Conservation (phyloP, 208 protist genomes). For the Crithidia thermophila region DNA sequence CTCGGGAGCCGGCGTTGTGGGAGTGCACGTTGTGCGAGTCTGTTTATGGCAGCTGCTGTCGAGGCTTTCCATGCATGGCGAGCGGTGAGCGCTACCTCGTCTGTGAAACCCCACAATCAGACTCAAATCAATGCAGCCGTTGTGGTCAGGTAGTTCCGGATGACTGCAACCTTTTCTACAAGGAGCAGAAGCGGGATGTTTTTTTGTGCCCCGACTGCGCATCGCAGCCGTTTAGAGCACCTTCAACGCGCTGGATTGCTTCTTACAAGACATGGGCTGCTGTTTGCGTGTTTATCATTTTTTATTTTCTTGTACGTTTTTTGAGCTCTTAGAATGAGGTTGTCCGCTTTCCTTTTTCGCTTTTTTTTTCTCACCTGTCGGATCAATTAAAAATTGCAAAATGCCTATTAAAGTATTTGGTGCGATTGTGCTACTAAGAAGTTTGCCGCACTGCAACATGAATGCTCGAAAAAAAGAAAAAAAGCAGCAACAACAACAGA, state of each 20-base stretch:
- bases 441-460: too few species aligned
- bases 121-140: slow-evolving; percentile 15
- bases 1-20: slow-evolving; percentile 64
- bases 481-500: slow-evolving; percentile 7
- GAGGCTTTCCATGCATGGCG: slow-evolving; percentile 39
- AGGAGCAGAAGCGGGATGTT: neutral
- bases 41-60: slow-evolving; percentile 77
- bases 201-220: slow-evolving; percentile 74
- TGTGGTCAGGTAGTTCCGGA: slow-evolving; percentile 52
- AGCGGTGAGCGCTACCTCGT: slow-evolving; percentile 31
- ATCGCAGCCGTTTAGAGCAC: slow-evolving; percentile 60
- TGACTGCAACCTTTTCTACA: slow-evolving; percentile 25
- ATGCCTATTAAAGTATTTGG: too few species aligned
- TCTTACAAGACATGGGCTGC: slow-evolving; percentile 56
- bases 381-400: slow-evolving; percentile 18
- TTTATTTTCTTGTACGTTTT: slow-evolving; percentile 21
- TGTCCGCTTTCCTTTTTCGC: neutral
- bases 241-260: slow-evolving; percentile 67
- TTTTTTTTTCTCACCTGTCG: slow-evolving; percentile 24
- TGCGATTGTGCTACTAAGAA: too few species aligned
- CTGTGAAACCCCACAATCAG: neutral
- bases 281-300: slow-evolving; percentile 22
- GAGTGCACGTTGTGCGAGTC: slow-evolving; percentile 78
- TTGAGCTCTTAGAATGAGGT: slow-evolving; percentile 4
- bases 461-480: slow-evolving; percentile 12